These are phyloP conservation scores for Akebia trifoliata DNA, from an alignment of 164 flowering plant species.

Conservation along the genomic window DNA sequence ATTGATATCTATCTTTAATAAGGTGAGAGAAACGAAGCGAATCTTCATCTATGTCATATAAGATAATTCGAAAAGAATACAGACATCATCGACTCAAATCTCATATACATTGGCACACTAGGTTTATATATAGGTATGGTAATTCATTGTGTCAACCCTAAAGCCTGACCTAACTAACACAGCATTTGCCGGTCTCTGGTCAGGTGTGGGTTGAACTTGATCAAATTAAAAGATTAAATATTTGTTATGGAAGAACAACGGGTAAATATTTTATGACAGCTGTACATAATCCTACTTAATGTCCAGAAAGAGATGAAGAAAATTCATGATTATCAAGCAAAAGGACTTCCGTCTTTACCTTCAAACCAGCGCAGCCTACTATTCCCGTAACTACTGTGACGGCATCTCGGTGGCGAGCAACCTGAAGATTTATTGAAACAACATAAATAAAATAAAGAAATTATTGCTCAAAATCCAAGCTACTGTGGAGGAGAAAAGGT, in stretches of 20 bases:
- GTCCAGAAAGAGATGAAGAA: not conserved
- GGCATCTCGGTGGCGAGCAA: conserved; percentile 96
- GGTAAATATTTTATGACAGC: not conserved
- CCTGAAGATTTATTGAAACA: conserved; percentile 41
- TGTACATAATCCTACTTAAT: not conserved
- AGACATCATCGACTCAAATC: too few species aligned
- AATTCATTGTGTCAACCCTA: not conserved
- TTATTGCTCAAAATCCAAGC: conserved; percentile 6
- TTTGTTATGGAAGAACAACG: not conserved
- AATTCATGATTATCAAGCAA: not conserved
- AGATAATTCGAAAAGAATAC: too few species aligned
- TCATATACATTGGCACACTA: not conserved
- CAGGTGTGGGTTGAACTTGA: not conserved
- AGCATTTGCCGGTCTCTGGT: not conserved
- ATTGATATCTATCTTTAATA: too few species aligned
- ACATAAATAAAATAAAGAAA: not conserved
- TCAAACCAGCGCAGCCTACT: conserved; percentile 96
- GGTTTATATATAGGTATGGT: not conserved
- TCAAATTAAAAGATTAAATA: not conserved
- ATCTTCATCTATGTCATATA: too few species aligned
- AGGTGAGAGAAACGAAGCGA: too few species aligned
- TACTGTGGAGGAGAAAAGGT: not conserved
- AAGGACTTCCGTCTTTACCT: conserved; percentile 37
- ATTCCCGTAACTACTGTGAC: conserved; percentile 96
- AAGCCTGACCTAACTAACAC: not conserved